Evolutionary conservation across 169 alveolate genomes (phyloP), one percentile per base, ranked within the genome.

Genomic region (Eimeria falciformis): DNA sequence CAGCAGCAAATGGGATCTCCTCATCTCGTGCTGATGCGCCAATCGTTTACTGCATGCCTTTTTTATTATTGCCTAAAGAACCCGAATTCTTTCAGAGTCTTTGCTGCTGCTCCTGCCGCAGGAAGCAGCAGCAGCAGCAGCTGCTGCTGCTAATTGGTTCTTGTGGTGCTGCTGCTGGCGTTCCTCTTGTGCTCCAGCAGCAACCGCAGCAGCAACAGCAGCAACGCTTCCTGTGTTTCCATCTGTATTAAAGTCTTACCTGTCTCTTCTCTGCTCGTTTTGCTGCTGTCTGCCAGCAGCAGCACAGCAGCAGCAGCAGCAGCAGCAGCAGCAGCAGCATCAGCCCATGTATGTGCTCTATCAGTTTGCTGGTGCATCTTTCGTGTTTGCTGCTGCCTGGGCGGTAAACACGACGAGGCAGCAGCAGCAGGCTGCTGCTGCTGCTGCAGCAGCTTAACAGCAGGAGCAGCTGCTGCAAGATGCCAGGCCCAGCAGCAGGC

Each of bases 391-490:
- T 62, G 29, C 75, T 11, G 33, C 75, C n/a, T n/a, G n/a, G n/a
- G n/a, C n/a, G n/a, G n/a, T n/a, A 62, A 62, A 25, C 5, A 62
- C 33, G 75, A 23, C 37, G 47, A 4, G 45, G 43, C 23, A 7
- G 37, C 79, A 12, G 79, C 79, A 68, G 79, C 79, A 68, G 47
- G 79, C 79, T 29, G 47, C 79, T 29, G 79, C 79, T 68, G 79
- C 79, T 4, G 79, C 9, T 18, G 50, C 3, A 46, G 29, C 29
- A 46, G 50, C n/a, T 40, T 46, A 68, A 46, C 79, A 29, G 46
- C 79, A 68, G 50, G 37, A 68, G 40, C 40, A n/a, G 79, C 79
- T 25, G 79, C 79, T 25, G 79, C 37, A 68, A 29, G n/a, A 68
- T 68, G 79, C 79, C 79, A 25, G 37, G 50, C 23, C 79, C 79